Evolutionary conservation across 495 filamentous ascomycete species (phyloP), one percentile per base, ranked within the genome.

Genomic region (Aspergillus panamensis): DNA sequence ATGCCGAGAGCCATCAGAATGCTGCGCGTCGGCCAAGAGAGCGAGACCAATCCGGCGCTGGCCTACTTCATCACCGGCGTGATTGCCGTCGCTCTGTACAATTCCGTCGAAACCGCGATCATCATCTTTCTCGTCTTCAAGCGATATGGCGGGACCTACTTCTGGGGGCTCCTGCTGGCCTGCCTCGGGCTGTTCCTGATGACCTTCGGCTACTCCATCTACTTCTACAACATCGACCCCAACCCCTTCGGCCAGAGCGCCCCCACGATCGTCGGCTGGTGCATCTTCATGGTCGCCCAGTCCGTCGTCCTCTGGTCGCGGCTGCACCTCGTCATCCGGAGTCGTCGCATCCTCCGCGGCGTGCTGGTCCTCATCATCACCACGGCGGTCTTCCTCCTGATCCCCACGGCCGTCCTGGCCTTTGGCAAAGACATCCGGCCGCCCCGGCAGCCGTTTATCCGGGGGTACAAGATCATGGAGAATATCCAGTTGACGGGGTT

Each of bases 251-350:
- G 13, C 30, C 29, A 21, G 8, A 19, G 31, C n/a, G 31, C 48
- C 21, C 29, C 32, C 29, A 29, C 48, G 4, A 10, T 51, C 3
- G 3, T 35, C 29, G 48, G 48, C 21, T 51, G 48, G 48, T 51
- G 48, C n/a, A 14, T 13, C 48, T 51, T 51, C 30, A 20, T 51
- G 3, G 32, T 14, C 14, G 48, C 21, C 2, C 48, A 51, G 17
- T 21, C 48, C 16, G 14, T 51, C 30, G 30, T 51, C 48, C 48
- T 51, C 13, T 51, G 48, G 48, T 51, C 48, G 6, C 29, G 48
- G 14, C 48, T 51, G 10, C 48, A 32, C 21, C 31, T 51, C 29
- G n/a, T 51, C 48, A 6, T 33, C 16, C 8, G 16, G n/a, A 51
- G 17, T 14, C 48, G 48, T 2, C 8, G 9, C n/a, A 33, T 19